phyloP scores from a whole-genome alignment of 2,329 filamentous ascomycete genomes.

The Pseudohalonectria lignicola region DNA sequence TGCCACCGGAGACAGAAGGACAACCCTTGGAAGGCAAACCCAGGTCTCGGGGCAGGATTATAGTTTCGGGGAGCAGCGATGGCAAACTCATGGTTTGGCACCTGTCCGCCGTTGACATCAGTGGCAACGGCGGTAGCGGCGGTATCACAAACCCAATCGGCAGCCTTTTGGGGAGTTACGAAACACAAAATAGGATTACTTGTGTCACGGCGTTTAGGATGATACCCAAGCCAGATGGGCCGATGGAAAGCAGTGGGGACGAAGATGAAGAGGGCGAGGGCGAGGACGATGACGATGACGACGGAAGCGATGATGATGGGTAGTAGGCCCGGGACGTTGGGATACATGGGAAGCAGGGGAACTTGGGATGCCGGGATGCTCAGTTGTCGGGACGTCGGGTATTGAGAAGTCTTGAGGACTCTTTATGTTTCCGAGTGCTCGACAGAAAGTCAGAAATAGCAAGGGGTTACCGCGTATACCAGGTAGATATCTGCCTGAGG shows the following conservation, averaged over 20 bases:
- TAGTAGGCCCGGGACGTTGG: too few species aligned
- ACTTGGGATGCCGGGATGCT: too few species aligned
- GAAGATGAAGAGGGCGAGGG: conserved; percentile 22
- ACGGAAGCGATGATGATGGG: conserved; percentile 24
- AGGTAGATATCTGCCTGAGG: too few species aligned
- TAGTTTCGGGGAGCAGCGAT: conserved; percentile 74
- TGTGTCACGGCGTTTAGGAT: conserved; percentile 81
- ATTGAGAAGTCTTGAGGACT: too few species aligned
- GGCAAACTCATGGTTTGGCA: conserved; percentile 74
- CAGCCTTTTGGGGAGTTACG: conserved; percentile 62
- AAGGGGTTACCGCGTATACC: too few species aligned
- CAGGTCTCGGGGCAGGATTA: conserved; percentile 30
- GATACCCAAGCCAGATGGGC: conserved; percentile 55
- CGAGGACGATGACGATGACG: conserved; percentile 26
- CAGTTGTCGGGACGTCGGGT: too few species aligned
- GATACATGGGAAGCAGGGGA: too few species aligned
- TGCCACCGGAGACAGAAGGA: conserved; percentile 31
- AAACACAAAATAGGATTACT: conserved; percentile 81
- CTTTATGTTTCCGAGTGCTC: too few species aligned
- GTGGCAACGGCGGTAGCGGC: background rate
- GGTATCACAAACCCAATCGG: conserved; percentile 36
- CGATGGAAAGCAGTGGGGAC: conserved; percentile 37
- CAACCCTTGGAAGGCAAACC: conserved; percentile 25
- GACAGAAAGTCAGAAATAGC: too few species aligned
- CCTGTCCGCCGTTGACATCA: conserved; percentile 33